phyloP scores from a whole-genome alignment of 345 rosid genomes.

The Linum lewisii region DNA sequence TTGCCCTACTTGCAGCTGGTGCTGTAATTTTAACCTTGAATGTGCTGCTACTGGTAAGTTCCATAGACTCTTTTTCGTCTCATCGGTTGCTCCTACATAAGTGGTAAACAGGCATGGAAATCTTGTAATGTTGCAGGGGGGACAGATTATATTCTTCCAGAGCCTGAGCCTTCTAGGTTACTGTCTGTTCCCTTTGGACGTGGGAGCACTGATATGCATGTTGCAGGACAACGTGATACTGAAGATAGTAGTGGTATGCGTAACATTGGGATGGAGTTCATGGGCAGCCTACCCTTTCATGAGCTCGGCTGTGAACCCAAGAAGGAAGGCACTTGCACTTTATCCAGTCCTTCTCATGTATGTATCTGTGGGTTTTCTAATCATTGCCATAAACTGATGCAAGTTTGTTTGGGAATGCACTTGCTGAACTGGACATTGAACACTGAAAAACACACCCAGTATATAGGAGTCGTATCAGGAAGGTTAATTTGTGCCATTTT shows the following conservation, averaged over 20 bases:
- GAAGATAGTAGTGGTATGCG: conserved; percentile 55
- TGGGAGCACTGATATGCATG: conserved; percentile 77
- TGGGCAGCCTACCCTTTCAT: conserved; percentile 98
- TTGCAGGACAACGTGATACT: conserved; percentile 68
- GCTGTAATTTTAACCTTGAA: conserved; percentile 89
- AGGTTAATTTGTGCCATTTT: too few species aligned
- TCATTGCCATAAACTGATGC: conserved; percentile 83
- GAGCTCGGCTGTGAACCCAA: conserved; percentile 83
- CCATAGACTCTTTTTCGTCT: conserved; percentile 5
- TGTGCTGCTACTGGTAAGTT: conserved; percentile 74
- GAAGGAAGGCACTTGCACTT: conserved; percentile 80
- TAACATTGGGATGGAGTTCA: conserved; percentile 82
- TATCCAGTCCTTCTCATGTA: conserved; percentile 96
- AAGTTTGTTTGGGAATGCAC: too few species aligned
- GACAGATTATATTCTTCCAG: conserved; percentile 85
- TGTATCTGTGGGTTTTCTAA: conserved; percentile 89
- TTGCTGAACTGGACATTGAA: too few species aligned
- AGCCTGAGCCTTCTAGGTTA: conserved; percentile 75
- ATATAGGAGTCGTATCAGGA: too few species aligned
- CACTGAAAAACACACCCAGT: too few species aligned
- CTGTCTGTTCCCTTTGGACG: conserved; percentile 77
- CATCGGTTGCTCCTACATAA: too few species aligned
- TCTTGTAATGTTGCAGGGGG: conserved; percentile 59
- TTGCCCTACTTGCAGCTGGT: conserved; percentile 92
- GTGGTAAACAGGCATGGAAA: too few species aligned